These are phyloP conservation scores for Dothidotthia symphoricarpi DNA, from an alignment of 2,329 filamentous ascomycete species.

Conservation along the genomic window DNA sequence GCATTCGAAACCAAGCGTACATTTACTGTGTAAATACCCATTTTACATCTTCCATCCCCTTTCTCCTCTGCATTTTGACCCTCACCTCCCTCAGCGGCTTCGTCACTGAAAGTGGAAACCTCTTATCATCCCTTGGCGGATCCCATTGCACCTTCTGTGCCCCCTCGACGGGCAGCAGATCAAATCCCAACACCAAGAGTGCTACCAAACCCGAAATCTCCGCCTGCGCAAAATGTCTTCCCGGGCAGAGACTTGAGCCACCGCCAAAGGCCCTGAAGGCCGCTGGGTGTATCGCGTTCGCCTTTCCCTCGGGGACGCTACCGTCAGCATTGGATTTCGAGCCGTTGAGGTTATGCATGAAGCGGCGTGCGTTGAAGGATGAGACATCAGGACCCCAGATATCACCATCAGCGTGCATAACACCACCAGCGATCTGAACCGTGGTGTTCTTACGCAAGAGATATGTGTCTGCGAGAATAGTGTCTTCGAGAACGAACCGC, in stretches of 20 bases:
- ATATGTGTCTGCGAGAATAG: conserved; percentile 43
- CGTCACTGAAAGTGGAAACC: conserved; percentile 17
- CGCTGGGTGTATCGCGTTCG: conserved; percentile 23
- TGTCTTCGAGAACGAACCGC: conserved; percentile 47
- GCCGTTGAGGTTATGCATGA: conserved; percentile 30
- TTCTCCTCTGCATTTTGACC: conserved; percentile 15
- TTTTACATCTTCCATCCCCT: conserved; percentile 14
- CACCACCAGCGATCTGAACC: conserved; percentile 48
- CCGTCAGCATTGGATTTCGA: conserved; percentile 16
- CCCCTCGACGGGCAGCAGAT: conserved; percentile 23
- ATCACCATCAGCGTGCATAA: conserved; percentile 43
- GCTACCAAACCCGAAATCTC: conserved; percentile 35
- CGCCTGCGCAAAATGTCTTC: conserved; percentile 37
- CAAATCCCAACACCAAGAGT: conserved; percentile 31
- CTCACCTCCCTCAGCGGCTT: conserved; percentile 20
- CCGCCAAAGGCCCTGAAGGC: conserved; percentile 38
- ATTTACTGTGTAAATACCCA: conserved; percentile 12
- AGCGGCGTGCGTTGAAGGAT: conserved; percentile 46
- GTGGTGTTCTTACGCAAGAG: conserved; percentile 46
- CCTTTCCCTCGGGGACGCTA: conserved; percentile 10
- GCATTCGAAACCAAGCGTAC: too few species aligned
- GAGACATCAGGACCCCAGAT: conserved; percentile 49
- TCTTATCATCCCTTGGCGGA: conserved; percentile 19
- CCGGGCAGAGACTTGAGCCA: conserved; percentile 36
- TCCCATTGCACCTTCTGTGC: conserved; percentile 11